Evolutionary conservation across 164 flowering plant genomes (phyloP).

Genomic region (Paratinospora sagittata): DNA sequence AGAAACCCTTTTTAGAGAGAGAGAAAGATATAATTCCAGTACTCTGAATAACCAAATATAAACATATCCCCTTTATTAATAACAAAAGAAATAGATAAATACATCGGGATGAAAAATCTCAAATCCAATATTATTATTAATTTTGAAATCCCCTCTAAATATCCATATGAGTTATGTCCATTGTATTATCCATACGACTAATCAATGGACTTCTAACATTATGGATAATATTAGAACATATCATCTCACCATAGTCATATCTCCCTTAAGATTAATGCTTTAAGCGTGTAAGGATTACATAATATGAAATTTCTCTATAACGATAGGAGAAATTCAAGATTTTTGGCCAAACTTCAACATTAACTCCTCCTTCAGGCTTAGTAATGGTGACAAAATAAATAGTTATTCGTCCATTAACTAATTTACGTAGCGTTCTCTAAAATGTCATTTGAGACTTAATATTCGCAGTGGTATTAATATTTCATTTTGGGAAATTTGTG

Average conservation of each 20-base stretch:
- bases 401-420: conserved; percentile 38
- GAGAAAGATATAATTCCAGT: too few species aligned
- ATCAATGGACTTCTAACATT: conserved; percentile 54
- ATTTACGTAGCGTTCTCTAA: conserved; percentile 46
- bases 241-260: conserved; percentile 62
- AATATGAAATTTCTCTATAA: conserved; percentile 34
- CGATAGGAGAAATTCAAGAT: conserved; percentile 31
- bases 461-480: conserved; percentile 15
- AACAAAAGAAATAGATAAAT: background rate
- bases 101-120: background rate
- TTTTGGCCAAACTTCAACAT: conserved; percentile 52
- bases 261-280: conserved; percentile 52
- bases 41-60: background rate
- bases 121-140: background rate
- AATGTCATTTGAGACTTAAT: conserved; percentile 37
- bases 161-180: too few species aligned
- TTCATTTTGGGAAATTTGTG: conserved; percentile 21
- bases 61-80: background rate
- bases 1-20: too few species aligned
- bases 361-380: conserved; percentile 56
- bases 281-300: conserved; percentile 39
- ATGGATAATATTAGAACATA: conserved; percentile 54
- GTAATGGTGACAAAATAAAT: conserved; percentile 34
- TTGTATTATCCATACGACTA: too few species aligned
- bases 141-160: background rate